Evolutionary conservation across 2,329 filamentous ascomycete species (phyloP).

Genomic region (Coniochaeta hoffmannii): DNA sequence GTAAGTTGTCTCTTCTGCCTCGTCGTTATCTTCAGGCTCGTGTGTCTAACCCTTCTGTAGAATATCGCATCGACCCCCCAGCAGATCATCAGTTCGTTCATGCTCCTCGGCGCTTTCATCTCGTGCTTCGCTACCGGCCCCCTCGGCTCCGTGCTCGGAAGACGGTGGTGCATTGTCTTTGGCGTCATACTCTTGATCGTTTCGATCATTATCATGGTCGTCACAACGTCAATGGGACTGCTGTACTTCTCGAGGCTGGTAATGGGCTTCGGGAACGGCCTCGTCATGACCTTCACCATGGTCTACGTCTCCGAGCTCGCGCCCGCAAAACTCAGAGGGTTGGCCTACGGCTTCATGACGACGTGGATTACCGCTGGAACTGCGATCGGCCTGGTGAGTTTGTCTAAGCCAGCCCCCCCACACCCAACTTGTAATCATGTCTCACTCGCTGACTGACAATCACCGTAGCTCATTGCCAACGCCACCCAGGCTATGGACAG

Average conservation of each 20-base stretch:
- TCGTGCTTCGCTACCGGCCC: slow-evolving; percentile 5
- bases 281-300: slow-evolving; percentile 7
- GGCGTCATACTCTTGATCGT: slow-evolving; percentile 2
- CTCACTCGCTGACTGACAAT: not conserved
- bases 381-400: slow-evolving; percentile 2
- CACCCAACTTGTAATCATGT: not conserved
- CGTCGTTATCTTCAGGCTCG: not conserved
- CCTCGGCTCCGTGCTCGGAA: slow-evolving; percentile 1
- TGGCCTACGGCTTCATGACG: slow-evolving; percentile 7
- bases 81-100: slow-evolving; percentile 8
- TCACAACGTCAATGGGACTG: slow-evolving; percentile 2
- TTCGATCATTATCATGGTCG: slow-evolving; percentile 4
- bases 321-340: slow-evolving; percentile 3
- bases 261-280: slow-evolving; percentile 7
- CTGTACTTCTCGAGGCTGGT: slow-evolving; percentile 6
- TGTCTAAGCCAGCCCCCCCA: not conserved
- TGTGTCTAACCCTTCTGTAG: not conserved
- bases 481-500: slow-evolving; percentile 1
- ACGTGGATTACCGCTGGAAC: slow-evolving; percentile 6
- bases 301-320: slow-evolving; percentile 6
- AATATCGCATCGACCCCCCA: slow-evolving; percentile 6
- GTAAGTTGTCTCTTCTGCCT: not conserved
- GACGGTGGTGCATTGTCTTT: slow-evolving; percentile 5
- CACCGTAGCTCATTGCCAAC: slow-evolving; percentile 3
- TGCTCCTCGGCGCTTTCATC: slow-evolving; percentile 7